Evolutionary conservation across 2,329 filamentous ascomycete genomes (phyloP), one percentile per base, ranked within the genome.

Genomic region (Diaporthe citri): DNA sequence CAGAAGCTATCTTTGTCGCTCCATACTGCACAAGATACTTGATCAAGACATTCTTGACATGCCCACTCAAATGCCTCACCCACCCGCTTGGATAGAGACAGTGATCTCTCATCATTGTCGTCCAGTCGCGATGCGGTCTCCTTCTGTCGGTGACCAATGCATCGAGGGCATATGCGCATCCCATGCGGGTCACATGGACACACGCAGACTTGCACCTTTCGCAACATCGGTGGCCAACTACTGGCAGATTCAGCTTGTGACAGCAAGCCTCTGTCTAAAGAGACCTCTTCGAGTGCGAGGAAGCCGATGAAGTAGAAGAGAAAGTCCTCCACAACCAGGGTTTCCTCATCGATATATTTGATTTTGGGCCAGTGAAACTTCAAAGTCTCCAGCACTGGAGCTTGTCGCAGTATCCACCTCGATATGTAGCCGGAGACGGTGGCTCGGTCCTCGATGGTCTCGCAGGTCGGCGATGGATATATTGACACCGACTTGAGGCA

Each of bases 281-380:
- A 52, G 5, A 55, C 34, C 17, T 72, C 70, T 52, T 62, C 70
- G 12, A 60, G 70, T 4, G 56, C 41, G 7, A 62, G 70, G 46
- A 62, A 64, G 34, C 56, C 57, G 46, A 72, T 64, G 56, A 72
- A 64, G 39, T 55, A 72, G 34, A 64, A 72, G 46, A 72, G 43
- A 34, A 64, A 72, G 1, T 62, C 57, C 9, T 55, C 57, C 22
- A 64, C 46, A n/a, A n/a, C 46, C 36, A 22, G 3, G 20, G 2
- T 25, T 17, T 72, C 57, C 28, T 46, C 52, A 5, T 56, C 25
- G 10, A 64, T 28, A 36, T 10, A 2, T 55, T 20, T 64, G 22
- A 72, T 55, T 22, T 43, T 55, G n/a, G 71, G 56, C 57, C 70
- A 72, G 9, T 55, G 25, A 17, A 72, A 72, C 3, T 15, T 43